Evolutionary conservation across 1,284 basidiomycete genomes (phyloP), one percentile per base, ranked within the genome.

Genomic region (Vanrija pseudolonga): DNA sequence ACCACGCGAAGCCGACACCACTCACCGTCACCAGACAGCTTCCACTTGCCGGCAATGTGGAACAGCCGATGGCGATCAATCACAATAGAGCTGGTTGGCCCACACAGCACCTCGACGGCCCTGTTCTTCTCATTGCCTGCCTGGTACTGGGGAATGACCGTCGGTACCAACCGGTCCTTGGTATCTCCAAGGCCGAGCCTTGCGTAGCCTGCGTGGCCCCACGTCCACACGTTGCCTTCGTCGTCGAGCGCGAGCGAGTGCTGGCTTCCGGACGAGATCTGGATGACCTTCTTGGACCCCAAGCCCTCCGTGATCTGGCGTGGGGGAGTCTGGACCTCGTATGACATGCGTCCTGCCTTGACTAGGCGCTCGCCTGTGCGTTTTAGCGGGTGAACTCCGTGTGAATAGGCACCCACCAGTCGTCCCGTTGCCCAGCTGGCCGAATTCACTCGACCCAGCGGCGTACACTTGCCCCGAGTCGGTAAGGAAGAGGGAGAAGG

Each of bases 391-490:
- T 50, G 43, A 11, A 23, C 15, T 0, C 12, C 32, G 1, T 32
- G n/a, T n/a, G n/a, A n/a, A n/a, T 12, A 15, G 2, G 1, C 23
- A 50, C 60, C 23, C 26, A 18, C 92, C 90, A 0, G 90, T 92
- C 53, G 84, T 83, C 15, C 93, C 93, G 66, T 92, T 94, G 1
- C 92, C 94, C 0, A 97, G 80, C 64, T 96, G 91, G 2, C 94
- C 94, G 62, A 90, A 86, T 74, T 96, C 91, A n/a, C 85, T 88
- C 51, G 88, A 92, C 36, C 94, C 94, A 61, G 90, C 86, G 0
- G 90, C 83, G 68, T 88, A 97, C 3, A 96, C 89, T 85, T 85
- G 86, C 19, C 92, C 94, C 22, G 80, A 80, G 52, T 84, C 83
- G 4, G 90, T 88, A 53, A 95, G 80, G 51, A 94, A 83, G 17